These are phyloP conservation scores for Suillus americanus DNA, from an alignment of 768 basidiomycete genomes.

Conservation along the genomic window DNA sequence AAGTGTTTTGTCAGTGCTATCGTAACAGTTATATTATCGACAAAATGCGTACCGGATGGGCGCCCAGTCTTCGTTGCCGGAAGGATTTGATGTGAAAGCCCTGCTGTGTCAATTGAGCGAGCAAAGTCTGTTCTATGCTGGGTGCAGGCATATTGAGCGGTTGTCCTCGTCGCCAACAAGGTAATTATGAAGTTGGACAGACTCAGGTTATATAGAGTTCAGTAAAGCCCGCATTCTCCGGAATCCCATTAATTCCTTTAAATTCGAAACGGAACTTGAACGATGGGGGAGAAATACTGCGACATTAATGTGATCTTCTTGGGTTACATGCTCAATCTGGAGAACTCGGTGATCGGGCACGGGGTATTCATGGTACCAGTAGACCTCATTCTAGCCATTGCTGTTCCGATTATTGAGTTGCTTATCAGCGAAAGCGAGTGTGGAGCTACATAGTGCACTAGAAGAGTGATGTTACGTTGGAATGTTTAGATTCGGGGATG, in stretches of 20 bases:
- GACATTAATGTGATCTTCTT: background rate
- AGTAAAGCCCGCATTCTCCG: background rate
- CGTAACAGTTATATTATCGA: background rate
- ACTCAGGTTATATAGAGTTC: background rate
- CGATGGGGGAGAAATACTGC: background rate
- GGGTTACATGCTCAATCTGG: background rate
- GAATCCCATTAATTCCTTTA: background rate
- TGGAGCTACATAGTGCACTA: background rate
- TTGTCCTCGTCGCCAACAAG: background rate
- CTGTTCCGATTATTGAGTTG: background rate
- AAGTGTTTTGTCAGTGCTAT: background rate
- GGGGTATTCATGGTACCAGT: background rate
- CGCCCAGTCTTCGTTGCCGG: background rate
- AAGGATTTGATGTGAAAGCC: constrained; percentile 3
- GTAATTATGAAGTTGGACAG: background rate
- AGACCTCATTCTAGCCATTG: background rate
- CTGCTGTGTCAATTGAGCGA: background rate
- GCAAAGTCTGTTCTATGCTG: constrained; percentile 1
- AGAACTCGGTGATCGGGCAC: background rate
- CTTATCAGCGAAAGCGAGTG: background rate
- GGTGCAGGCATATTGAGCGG: background rate
- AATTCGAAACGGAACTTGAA: background rate
- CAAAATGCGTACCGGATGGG: constrained; percentile 1
- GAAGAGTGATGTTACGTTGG: background rate
- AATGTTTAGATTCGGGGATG: background rate